Percentiles rank a stretch among this genome's conserved stretches.
phyloP scores from a whole-genome alignment of 2,329 filamentous ascomycete genomes.

The Ceratocystis cubensis region DNA sequence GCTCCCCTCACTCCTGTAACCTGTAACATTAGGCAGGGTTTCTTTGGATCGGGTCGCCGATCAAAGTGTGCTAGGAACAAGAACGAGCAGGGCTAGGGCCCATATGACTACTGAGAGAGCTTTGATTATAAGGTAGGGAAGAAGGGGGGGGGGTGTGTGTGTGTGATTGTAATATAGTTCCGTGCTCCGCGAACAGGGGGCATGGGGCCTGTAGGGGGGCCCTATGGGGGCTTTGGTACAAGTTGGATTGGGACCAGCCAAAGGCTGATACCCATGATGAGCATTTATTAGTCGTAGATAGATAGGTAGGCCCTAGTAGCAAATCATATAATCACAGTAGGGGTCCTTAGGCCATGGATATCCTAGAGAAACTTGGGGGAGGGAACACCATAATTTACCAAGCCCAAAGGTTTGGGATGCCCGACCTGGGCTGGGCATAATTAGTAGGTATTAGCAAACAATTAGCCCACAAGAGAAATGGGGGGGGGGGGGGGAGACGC shows the following conservation, averaged over 20 bases:
- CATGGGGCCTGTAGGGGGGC: not conserved
- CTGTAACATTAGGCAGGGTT: constrained; percentile 2
- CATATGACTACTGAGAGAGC: no score
- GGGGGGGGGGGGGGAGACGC: not conserved
- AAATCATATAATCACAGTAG: not conserved
- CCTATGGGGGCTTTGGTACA: not conserved
- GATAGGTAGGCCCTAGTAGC: not conserved
- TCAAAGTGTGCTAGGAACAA: not conserved
- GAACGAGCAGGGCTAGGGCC: not conserved
- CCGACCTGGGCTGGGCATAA: not conserved
- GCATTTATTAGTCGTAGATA: no score
- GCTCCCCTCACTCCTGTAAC: not conserved
- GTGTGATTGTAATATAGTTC: not conserved
- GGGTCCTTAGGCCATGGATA: not conserved
- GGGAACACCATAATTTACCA: not conserved
- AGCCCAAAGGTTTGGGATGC: constrained; percentile 3
- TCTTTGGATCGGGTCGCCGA: not conserved
- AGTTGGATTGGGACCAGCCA: not conserved
- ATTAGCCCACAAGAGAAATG: not conserved
- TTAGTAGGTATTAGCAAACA: not conserved
- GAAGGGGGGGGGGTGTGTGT: not conserved
- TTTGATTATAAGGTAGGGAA: no score
- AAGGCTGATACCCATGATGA: not conserved
- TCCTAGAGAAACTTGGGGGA: not conserved
- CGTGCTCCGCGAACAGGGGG: not conserved